Evolutionary conservation across 345 rosid genomes (phyloP), one percentile per base, ranked within the genome.

Genomic region (Camelina sativa): DNA sequence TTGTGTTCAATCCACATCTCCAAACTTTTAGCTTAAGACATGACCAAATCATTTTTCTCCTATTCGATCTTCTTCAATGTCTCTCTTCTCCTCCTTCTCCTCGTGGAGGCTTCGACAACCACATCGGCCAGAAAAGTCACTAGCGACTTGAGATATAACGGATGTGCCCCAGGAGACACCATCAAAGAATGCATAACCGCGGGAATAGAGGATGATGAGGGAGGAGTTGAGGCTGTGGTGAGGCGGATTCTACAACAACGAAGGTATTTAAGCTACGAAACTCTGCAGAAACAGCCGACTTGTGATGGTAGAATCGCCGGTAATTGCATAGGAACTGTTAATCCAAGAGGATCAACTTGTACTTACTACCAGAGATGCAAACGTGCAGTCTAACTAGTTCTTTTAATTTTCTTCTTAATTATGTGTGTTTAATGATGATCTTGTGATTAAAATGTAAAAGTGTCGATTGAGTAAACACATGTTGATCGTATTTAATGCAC

Each of bases 151-250:
- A 46, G 15, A 6, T 55, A 65, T 34, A 48, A 28, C 2, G 66
- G 72, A 15, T 74, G 78, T 65, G 72, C 30, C 48, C 37, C 58
- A 6, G 78, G 72, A 57, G 72, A 47, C 11, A 65, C 78, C 30
- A 9, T 55, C 12, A 65, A 59, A 35, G 59, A 65, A 16, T 65
- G 72, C 50, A 20, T 65, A 65, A 57, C 37, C 25, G 71, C 59
- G 41, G 57, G 28, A 6, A 25, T 11, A 34, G 59, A 34, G 57
- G 58, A 43, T 7, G 55, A 51, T 10, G 55, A 64, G 46, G 57
- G 46, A 25, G 58, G 65, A 32, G 59, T 20, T 56, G 78, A 56
- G 50, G 60, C 51, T 40, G 72, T 46, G 66, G 72, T 74, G 60
- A 7, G 72, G 51, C 43, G 78, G 59, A 55, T 74, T 46, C 58